These are phyloP conservation scores for Boletus pseudo-olivaceus DNA, from an alignment of 768 basidiomycete species.

Conservation along the genomic window DNA sequence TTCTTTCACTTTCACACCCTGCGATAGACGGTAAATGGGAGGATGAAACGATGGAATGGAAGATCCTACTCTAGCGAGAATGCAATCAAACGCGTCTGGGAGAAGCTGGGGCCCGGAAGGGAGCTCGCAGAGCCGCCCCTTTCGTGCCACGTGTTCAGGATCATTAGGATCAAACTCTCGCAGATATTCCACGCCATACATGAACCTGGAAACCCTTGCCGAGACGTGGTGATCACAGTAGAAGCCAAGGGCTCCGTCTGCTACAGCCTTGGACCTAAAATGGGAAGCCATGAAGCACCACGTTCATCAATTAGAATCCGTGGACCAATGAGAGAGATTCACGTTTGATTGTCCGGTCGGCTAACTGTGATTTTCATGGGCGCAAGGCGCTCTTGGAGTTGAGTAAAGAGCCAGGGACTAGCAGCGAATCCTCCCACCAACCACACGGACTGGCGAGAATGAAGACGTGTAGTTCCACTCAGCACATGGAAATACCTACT, in stretches of 20 bases:
- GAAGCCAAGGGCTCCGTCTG: constrained; percentile 80
- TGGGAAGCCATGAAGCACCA: constrained; percentile 1
- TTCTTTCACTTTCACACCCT: constrained; percentile 76
- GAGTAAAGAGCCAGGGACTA: constrained; percentile 74
- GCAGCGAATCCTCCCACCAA: constrained; percentile 83
- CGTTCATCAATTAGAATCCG: background rate
- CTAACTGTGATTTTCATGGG: constrained; percentile 59
- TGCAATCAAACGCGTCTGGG: constrained; percentile 81
- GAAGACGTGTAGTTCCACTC: constrained; percentile 4
- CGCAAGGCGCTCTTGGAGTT: constrained; percentile 66
- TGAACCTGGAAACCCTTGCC: constrained; percentile 73
- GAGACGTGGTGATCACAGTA: constrained; percentile 84
- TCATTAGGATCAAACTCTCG: constrained; percentile 63
- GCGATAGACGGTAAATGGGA: constrained; percentile 9
- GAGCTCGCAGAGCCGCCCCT: constrained; percentile 65
- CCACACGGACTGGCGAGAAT: constrained; percentile 61
- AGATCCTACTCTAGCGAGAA: constrained; percentile 58
- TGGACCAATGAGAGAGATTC: constrained; percentile 22
- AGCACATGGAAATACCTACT: constrained; percentile 32
- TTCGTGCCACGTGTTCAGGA: constrained; percentile 61
- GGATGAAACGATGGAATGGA: background rate
- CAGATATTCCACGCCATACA: constrained; percentile 81
- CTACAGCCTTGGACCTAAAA: constrained; percentile 78
- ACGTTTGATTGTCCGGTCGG: constrained; percentile 80
- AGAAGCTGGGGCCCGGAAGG: constrained; percentile 76